A percentile compares a stretch with the other conserved stretches of the same genome.
These are phyloP conservation scores for Fusarium paranaense DNA, from an alignment of 2,329 filamentous ascomycete genomes.

Conservation along the genomic window DNA sequence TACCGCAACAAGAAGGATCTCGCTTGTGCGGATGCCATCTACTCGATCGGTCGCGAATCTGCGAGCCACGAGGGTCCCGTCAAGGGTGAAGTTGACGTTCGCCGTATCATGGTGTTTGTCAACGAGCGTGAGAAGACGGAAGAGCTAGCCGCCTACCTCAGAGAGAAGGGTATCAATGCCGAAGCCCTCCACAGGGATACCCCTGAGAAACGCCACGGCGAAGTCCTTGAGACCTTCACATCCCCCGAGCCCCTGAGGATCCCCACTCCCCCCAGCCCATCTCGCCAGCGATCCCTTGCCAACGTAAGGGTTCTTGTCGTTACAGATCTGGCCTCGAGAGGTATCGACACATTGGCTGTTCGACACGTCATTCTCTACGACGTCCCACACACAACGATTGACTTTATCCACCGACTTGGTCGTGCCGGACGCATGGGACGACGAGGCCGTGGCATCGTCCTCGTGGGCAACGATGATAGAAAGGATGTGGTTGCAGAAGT, in stretches of 20 bases:
- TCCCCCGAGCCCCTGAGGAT: conserved; percentile 56
- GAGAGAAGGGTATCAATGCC: conserved; percentile 88
- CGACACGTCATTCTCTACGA: conserved; percentile 94
- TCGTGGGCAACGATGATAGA: conserved; percentile 90
- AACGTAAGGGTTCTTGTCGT: conserved; percentile 94
- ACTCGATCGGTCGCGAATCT: conserved; percentile 86
- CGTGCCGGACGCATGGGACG: conserved; percentile 93
- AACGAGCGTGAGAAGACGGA: conserved; percentile 93
- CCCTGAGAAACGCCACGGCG: conserved; percentile 78
- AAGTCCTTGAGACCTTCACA: conserved; percentile 83
- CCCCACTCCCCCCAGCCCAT: conserved; percentile 44
- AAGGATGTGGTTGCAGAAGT: conserved; percentile 93
- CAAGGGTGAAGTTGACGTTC: conserved; percentile 72
- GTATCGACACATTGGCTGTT: conserved; percentile 93
- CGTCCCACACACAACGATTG: conserved; percentile 96
- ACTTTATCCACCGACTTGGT: conserved; percentile 96
- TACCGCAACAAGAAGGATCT: conserved; percentile 94
- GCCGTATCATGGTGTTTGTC: conserved; percentile 94
- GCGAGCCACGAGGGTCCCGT: conserved; percentile 67
- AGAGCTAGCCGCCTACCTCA: conserved; percentile 82
- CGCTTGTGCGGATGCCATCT: conserved; percentile 94
- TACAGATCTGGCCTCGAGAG: conserved; percentile 90
- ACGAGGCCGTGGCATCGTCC: conserved; percentile 87
- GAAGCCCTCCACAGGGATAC: conserved; percentile 88
- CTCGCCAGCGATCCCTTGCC: conserved; percentile 65